Base-by-base conservation (phyloP, 1,284 basidiomycete species). In the Cutaneotrichosporon cutaneum region DNA sequence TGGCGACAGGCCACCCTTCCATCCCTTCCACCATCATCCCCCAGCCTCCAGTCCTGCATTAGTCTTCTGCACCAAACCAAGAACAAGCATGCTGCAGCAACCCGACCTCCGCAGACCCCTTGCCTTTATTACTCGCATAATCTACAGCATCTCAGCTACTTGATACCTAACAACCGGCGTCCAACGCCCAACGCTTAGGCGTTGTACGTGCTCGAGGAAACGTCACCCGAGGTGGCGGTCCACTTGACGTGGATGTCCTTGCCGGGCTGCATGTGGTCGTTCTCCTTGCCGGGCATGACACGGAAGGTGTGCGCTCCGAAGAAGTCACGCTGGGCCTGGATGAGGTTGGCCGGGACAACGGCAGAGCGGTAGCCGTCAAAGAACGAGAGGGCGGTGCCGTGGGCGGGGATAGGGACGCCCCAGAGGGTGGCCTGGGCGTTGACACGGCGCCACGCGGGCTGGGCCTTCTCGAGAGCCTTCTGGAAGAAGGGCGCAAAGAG, bases 401-500 rank as follows among this genome's bases (percentile, higher is more conserved):
- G 92, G 35, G 93, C 94, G 42, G 95, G 94, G 54, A 92, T 90
- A 68, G 95, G 92, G 78, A 97, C 94, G 80, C 96, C 95, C 92
- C 94, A 98, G 66, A 98, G 90, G 66, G 92, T 88, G 66, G 92
- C 91, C 83, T 99, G 95, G 58, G 96, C 95, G 72, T 94, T 86
- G 68, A 99, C 90, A 71, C 96, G 93, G 79, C 96, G 88, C 96
- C 96, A 99, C 69, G 96, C 96, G 67, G 92, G 90, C 82, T 99
- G 94, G 53, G 95, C 95, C 72, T 86, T 90, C 83, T 94, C 90
- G 69, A 95, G 87, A 72, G 92, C 91, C 82, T 93, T 91, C 84
- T 90, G 92, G 86, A 99, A 99, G 87, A 99, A 99, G 81, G 92
- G 89, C 72, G 96, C 91, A 76, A 96, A 94, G 66, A 99, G 85